Evolutionary conservation across 768 basidiomycete species (phyloP).

Genomic region (Russula griseocarnosa): DNA sequence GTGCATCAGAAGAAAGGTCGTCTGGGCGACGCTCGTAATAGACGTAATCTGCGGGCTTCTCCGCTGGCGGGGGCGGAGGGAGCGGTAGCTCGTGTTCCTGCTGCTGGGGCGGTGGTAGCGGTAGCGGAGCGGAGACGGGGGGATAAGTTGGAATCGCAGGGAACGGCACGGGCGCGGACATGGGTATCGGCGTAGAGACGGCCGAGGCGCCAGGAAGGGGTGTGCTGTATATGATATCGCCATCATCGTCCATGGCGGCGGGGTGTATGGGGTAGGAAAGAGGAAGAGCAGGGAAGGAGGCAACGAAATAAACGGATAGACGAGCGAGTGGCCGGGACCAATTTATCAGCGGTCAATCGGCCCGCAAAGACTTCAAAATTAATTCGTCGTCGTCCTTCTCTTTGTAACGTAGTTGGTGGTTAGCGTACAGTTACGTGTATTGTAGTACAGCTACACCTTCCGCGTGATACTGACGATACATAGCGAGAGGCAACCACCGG

Average conservation of each 20-base stretch:
- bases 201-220: constrained; percentile 19
- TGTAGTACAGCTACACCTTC: not conserved
- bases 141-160: not conserved
- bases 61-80: constrained; percentile 4
- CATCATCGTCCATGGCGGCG: constrained; percentile 24
- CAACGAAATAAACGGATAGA: not conserved
- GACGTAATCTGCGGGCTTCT: constrained; percentile 73
- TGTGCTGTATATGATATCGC: constrained; percentile 25
- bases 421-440: not conserved
- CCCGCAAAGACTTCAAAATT: not conserved
- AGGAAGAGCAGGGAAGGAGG: not conserved
- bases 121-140: not conserved
- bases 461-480: not conserved
- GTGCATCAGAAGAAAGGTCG: constrained; percentile 74
- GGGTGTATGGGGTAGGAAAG: not conserved
- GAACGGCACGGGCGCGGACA: not conserved
- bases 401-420: not conserved
- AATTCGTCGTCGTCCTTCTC: not conserved
- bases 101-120: not conserved
- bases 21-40: constrained; percentile 81
- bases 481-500: not conserved
- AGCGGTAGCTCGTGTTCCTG: not conserved
- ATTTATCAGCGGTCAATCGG: constrained; percentile 2
- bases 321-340: not conserved
- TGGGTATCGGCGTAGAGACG: not conserved